These are phyloP conservation scores for Wallacemonas sp. DNA, from an alignment of 208 protist species.

Conservation along the genomic window DNA sequence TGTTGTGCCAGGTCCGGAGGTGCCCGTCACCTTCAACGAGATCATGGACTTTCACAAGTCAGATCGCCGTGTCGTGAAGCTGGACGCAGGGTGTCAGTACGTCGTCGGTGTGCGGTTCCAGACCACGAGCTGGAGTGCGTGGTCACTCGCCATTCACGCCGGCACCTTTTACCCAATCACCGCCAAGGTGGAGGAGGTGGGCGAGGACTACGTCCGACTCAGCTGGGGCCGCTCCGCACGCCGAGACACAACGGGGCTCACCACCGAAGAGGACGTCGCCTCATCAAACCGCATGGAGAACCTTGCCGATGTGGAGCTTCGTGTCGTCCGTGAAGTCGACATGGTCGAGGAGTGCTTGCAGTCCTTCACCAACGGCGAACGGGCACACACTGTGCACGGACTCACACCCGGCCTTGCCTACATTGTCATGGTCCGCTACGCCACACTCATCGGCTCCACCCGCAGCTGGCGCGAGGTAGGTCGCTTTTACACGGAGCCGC, in stretches of 20 bases:
- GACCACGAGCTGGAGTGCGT: conserved; percentile 59
- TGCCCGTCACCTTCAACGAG: conserved; percentile 32
- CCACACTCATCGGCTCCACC: conserved; percentile 75
- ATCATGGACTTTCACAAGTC: conserved; percentile 41
- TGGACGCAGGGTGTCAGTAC: conserved; percentile 57
- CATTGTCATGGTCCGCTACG: conserved; percentile 83
- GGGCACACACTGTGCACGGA: conserved; percentile 62
- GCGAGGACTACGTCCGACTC: conserved; percentile 83
- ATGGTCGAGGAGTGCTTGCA: conserved; percentile 67
- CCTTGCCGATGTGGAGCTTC: conserved; percentile 72
- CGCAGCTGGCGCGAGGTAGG: conserved; percentile 76
- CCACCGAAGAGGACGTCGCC: conserved; percentile 46
- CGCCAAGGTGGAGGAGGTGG: conserved; percentile 58
- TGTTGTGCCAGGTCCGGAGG: conserved; percentile 5
- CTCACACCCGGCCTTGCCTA: conserved; percentile 72
- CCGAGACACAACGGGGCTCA: conserved; percentile 31
- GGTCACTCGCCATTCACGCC: conserved; percentile 56
- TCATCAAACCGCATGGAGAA: conserved; percentile 37
- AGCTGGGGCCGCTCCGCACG: conserved; percentile 61
- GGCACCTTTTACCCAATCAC: conserved; percentile 57
- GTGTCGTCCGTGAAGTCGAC: conserved; percentile 65
- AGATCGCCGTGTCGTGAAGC: conserved; percentile 78
- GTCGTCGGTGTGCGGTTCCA: conserved; percentile 56
- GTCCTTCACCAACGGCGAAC: conserved; percentile 45
- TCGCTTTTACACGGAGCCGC: conserved; percentile 73